Conservation (phyloP, 2,329 filamentous ascomycete species). For the Pyrenophora graminea region DNA sequence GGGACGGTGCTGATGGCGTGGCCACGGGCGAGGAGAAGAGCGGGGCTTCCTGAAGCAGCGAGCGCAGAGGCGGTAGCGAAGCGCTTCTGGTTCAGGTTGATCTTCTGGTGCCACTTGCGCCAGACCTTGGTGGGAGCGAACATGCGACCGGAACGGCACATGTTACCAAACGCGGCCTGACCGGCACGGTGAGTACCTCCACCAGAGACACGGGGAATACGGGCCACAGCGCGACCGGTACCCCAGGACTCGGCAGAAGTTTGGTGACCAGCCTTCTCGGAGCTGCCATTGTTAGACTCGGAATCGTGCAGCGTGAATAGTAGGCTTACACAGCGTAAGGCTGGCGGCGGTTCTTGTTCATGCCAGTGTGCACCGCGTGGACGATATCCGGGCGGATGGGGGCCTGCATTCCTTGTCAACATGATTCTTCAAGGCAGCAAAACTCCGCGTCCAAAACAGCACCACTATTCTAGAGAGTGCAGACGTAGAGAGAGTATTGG, state of each 20-base stretch:
- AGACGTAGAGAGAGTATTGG: constrained; percentile 4
- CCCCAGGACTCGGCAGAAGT: constrained; percentile 99
- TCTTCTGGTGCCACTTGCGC: constrained; percentile 99
- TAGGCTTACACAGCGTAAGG: constrained; percentile 86
- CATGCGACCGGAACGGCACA: constrained; percentile 99
- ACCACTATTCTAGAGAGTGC: too few species aligned
- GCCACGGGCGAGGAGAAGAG: constrained; percentile 94
- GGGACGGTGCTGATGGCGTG: constrained; percentile 91
- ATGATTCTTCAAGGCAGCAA: background rate
- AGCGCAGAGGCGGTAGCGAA: constrained; percentile 98
- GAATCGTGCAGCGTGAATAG: constrained; percentile 2
- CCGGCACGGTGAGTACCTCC: constrained; percentile 99
- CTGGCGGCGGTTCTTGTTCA: constrained; percentile 99
- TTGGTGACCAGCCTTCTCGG: constrained; percentile 99
- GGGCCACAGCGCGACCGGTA: constrained; percentile 96
- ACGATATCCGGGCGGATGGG: constrained; percentile 99
- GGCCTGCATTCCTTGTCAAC: constrained; percentile 49
- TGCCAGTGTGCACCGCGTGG: constrained; percentile 97
- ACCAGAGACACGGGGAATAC: constrained; percentile 99
- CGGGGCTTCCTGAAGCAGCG: constrained; percentile 91
- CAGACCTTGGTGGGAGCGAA: constrained; percentile 99
- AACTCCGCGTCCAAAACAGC: too few species aligned
- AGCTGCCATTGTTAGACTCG: constrained; percentile 33
- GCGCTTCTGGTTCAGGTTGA: constrained; percentile 98
- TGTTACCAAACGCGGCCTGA: constrained; percentile 99